Percentiles rank a stretch among this genome's conserved stretches.
Conservation (phyloP, 345 rosid genomes). For the Gossypium sturtianum region DNA sequence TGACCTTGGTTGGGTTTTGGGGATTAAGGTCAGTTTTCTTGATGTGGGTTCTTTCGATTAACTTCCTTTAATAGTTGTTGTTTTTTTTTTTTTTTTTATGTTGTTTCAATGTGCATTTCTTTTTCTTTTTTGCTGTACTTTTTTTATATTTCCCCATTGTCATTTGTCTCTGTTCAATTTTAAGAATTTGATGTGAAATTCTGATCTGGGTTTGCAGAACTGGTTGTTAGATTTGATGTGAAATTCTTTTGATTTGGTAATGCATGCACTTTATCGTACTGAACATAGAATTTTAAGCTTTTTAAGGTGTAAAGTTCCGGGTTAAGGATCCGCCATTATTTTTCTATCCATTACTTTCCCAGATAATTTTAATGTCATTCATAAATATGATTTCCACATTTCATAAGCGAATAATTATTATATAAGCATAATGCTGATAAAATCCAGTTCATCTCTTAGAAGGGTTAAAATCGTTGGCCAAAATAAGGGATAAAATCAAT, state of each 20-base stretch:
- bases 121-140: background rate
- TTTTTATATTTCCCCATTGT: background rate
- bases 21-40: background rate
- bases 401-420: background rate
- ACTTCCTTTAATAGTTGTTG: background rate
- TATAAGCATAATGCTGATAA: too few species aligned
- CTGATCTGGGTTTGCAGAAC: conserved; percentile 2
- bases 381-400: background rate
- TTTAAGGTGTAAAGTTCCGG: background rate
- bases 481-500: background rate
- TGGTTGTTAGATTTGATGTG: background rate
- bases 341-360: too few species aligned
- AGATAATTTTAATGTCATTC: background rate
- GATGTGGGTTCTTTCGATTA: conserved; percentile 1
- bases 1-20: background rate
- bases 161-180: background rate
- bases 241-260: background rate
- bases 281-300: background rate
- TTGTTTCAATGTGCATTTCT: background rate
- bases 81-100: background rate
- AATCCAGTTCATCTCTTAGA: background rate
- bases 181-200: background rate
- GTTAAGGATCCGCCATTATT: background rate
- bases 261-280: background rate
- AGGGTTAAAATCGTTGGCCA: background rate